These are phyloP conservation scores for Mentha longifolia DNA, from an alignment of 257 asterid genomes.

Conservation along the genomic window DNA sequence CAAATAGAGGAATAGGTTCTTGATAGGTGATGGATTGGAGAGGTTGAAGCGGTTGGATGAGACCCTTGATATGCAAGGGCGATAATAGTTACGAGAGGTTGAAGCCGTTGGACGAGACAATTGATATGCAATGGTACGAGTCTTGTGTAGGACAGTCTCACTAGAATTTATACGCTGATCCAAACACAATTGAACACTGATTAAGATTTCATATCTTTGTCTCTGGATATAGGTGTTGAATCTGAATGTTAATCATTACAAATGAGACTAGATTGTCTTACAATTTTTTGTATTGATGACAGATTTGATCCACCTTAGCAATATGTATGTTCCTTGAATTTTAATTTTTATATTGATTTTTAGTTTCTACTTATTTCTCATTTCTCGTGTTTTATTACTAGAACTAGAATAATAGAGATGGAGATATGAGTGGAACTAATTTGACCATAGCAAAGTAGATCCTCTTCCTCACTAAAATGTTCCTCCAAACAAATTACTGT, in stretches of 20 bases:
- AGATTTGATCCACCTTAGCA: neutral
- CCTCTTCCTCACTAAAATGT: too few relatives aligned
- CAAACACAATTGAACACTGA: neutral
- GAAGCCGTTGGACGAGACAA: slow-evolving; percentile 82
- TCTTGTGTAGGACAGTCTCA: neutral
- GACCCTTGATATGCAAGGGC: slow-evolving; percentile 97
- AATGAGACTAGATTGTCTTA: neutral
- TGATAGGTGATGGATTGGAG: slow-evolving; percentile 85
- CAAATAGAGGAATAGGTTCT: slow-evolving; percentile 73
- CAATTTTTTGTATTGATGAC: neutral
- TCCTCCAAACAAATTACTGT: too few relatives aligned
- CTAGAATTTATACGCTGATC: neutral
- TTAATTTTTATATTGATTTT: too few relatives aligned
- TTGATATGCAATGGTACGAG: slow-evolving; percentile 79
- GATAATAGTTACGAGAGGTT: slow-evolving; percentile 56
- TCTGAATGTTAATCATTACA: neutral
- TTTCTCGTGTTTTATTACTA: too few relatives aligned
- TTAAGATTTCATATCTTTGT: neutral
- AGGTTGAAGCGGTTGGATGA: slow-evolving; percentile 80
- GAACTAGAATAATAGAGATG: too few relatives aligned
- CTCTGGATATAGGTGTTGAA: neutral
- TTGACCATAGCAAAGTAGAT: too few relatives aligned
- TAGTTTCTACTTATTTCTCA: too few relatives aligned
- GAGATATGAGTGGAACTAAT: too few relatives aligned
- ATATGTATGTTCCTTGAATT: too few relatives aligned